phyloP scores from a whole-genome alignment of 441 rosid genomes.

The Metrosideros polymorpha region DNA sequence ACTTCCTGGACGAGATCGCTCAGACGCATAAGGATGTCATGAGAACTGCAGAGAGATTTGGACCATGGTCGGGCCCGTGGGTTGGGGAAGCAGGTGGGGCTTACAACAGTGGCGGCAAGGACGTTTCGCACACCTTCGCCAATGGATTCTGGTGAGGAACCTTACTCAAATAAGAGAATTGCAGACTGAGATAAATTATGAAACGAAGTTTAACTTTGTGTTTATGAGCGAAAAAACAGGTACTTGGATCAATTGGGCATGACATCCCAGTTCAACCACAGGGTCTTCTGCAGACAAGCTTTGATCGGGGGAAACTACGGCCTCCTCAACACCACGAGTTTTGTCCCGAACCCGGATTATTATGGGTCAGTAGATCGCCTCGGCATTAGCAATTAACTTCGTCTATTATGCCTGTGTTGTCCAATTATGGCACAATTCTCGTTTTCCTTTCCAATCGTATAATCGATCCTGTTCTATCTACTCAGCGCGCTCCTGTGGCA shows the following conservation, averaged over 20 bases:
- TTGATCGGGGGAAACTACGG: conserved; percentile 66
- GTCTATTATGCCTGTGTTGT: neutral
- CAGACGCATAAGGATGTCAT: conserved; percentile 31
- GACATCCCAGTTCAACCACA: conserved; percentile 44
- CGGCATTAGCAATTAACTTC: neutral
- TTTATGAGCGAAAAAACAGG: conserved; percentile 11
- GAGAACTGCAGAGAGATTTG: conserved; percentile 7
- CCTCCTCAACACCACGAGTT: conserved; percentile 39
- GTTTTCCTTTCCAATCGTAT: neutral
- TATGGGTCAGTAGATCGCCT: conserved; percentile 26
- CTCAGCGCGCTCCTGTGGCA: neutral
- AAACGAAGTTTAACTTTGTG: neutral
- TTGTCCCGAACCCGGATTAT: conserved; percentile 61
- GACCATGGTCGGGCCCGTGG: conserved; percentile 54
- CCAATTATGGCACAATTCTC: neutral
- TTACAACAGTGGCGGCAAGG: conserved; percentile 60
- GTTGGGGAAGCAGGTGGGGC: conserved; percentile 73
- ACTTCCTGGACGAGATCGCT: conserved; percentile 26
- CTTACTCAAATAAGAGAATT: neutral
- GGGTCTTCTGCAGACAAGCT: conserved; percentile 62
- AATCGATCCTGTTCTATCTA: neutral
- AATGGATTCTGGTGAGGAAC: conserved; percentile 45
- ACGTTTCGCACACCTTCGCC: conserved; percentile 41
- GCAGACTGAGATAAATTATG: neutral
- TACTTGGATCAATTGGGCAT: conserved; percentile 61